Conservation (phyloP, 768 basidiomycete species). For the Xerocomellus amylosporus region DNA sequence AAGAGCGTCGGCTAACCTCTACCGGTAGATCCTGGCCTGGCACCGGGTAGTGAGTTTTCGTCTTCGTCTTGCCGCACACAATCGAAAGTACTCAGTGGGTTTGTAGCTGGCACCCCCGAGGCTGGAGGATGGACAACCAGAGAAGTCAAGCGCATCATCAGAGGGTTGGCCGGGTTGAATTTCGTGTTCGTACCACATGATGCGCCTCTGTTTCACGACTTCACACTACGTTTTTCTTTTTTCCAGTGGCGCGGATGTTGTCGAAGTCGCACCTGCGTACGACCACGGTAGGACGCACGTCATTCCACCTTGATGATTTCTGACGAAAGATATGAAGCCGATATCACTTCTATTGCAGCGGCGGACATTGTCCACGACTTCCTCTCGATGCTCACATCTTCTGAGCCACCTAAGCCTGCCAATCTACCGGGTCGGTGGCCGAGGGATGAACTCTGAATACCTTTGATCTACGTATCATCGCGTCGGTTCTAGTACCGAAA, state of each 20-base stretch:
- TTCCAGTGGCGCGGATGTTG: constrained; percentile 23
- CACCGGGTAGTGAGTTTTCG: constrained; percentile 64
- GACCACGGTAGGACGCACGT: constrained; percentile 20
- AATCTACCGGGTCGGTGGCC: constrained; percentile 7
- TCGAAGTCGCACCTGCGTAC: constrained; percentile 28
- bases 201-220: neutral
- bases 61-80: neutral
- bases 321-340: constrained; percentile 22
- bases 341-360: constrained; percentile 43
- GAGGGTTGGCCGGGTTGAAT: constrained; percentile 76
- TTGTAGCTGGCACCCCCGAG: constrained; percentile 77
- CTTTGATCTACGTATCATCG: neutral
- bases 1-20: neutral
- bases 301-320: neutral
- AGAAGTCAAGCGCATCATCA: constrained; percentile 76
- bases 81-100: neutral
- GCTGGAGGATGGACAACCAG: constrained; percentile 83
- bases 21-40: constrained; percentile 65
- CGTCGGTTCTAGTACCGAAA: neutral
- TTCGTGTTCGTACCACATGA: constrained; percentile 52
- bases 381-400: constrained; percentile 37
- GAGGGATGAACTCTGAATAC: constrained; percentile 23
- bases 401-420: constrained; percentile 23
- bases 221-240: neutral
- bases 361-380: constrained; percentile 48